Percentiles rank a stretch among this genome's conserved stretches.
Evolutionary conservation across 805 yeast genomes (phyloP).

Genomic region (Debaryomyces prosopidis): DNA sequence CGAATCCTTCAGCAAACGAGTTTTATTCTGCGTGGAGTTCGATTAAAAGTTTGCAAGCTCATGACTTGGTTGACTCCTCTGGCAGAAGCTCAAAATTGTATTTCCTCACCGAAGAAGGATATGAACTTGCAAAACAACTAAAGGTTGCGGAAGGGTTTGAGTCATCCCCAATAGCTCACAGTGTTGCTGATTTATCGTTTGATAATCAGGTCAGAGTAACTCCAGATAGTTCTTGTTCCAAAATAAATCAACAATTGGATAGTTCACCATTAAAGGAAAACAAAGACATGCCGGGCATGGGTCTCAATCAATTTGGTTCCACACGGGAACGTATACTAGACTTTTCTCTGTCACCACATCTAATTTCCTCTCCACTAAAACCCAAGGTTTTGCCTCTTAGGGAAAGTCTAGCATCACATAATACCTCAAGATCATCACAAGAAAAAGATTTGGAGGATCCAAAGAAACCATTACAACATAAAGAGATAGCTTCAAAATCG

Average conservation of each 20-base stretch:
- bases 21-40: constrained; percentile 78
- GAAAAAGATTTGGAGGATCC: neutral
- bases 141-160: constrained; percentile 43
- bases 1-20: constrained; percentile 61
- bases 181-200: constrained; percentile 25
- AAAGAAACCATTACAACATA: neutral
- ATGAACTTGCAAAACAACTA: constrained; percentile 57
- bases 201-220: constrained; percentile 35
- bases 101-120: constrained; percentile 70
- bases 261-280: constrained; percentile 1
- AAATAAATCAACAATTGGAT: neutral
- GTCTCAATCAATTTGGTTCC: neutral
- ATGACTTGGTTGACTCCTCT: constrained; percentile 54
- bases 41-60: constrained; percentile 58
- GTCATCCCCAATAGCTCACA: constrained; percentile 19
- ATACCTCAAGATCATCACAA: neutral
- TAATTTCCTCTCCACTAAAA: constrained; percentile 4
- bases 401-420: neutral
- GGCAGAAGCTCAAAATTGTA: constrained; percentile 62
- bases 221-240: constrained; percentile 16
- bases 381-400: neutral
- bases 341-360: neutral
- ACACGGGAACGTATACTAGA: neutral
- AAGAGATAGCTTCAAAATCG: no score
- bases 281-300: neutral